phyloP scores from a whole-genome alignment of 495 filamentous ascomycete genomes.

The Glarea lozoyensis region DNA sequence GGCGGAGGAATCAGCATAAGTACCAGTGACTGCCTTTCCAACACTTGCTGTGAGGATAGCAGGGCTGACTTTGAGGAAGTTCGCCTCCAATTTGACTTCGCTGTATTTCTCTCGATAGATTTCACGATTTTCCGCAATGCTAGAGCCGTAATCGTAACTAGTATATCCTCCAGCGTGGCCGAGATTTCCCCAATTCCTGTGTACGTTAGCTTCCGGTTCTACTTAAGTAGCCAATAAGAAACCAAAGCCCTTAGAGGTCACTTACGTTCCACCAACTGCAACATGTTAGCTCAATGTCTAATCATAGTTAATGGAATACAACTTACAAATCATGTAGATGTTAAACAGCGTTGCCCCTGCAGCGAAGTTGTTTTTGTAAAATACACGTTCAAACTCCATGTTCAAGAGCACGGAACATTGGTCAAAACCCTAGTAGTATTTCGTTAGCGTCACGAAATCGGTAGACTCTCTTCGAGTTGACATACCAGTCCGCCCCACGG shows the following conservation, averaged over 20 bases:
- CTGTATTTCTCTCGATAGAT: conserved; percentile 69
- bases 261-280: conserved; percentile 25
- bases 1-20: conserved; percentile 23
- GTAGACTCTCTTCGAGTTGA: background rate
- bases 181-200: conserved; percentile 76
- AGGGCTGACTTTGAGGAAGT: conserved; percentile 62
- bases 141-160: conserved; percentile 55
- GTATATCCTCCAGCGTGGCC: conserved; percentile 57
- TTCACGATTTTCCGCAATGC: conserved; percentile 58
- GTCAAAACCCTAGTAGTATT: conserved; percentile 46
- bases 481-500: conserved; percentile 55
- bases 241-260: background rate
- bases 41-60: conserved; percentile 41
- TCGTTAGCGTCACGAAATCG: conserved; percentile 1
- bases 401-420: conserved; percentile 56
- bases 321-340: conserved; percentile 54
- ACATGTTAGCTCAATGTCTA: conserved; percentile 4
- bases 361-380: conserved; percentile 71
- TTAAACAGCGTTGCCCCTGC: conserved; percentile 53
- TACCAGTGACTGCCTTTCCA: conserved; percentile 35
- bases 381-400: conserved; percentile 64
- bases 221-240: background rate
- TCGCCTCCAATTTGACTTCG: conserved; percentile 64
- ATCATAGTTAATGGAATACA: background rate
- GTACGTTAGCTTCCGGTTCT: conserved; percentile 33